Evolutionary conservation across 768 basidiomycete genomes (phyloP).

Genomic region (Pluteus cervinus): DNA sequence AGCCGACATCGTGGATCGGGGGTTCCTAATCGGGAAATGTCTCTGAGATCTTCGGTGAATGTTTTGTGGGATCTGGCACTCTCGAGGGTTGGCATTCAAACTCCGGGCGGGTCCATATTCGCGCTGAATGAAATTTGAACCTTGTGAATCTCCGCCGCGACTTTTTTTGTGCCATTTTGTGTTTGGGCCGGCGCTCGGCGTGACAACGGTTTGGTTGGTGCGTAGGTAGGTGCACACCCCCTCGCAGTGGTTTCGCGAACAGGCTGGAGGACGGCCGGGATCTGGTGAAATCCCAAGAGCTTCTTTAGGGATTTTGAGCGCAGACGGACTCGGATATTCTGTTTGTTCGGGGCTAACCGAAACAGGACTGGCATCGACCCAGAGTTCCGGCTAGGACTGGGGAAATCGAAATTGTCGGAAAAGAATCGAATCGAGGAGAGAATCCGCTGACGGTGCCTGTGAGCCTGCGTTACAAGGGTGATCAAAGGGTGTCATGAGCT

Average conservation of each 20-base stretch:
- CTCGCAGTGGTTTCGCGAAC: too few relatives aligned
- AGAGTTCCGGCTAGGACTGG: slow-evolving; percentile 36
- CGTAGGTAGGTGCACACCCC: too few relatives aligned
- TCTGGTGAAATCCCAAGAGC: slow-evolving; percentile 30
- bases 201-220: too few relatives aligned
- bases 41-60: too few relatives aligned
- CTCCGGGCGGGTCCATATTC: slow-evolving; percentile 17
- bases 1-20: too few relatives aligned
- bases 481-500: slow-evolving; percentile 38
- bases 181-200: too few relatives aligned
- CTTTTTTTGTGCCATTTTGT: too few relatives aligned
- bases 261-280: slow-evolving; percentile 17
- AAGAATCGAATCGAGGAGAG: slow-evolving; percentile 40
- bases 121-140: slow-evolving; percentile 22
- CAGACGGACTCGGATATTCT: slow-evolving; percentile 23
- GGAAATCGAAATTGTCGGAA: slow-evolving; percentile 41
- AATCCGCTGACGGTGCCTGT: slow-evolving; percentile 39
- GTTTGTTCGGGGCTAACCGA: slow-evolving; percentile 43
- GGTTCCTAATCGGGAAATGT: too few relatives aligned
- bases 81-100: too few relatives aligned
- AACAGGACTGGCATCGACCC: slow-evolving; percentile 42
- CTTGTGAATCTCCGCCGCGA: slow-evolving; percentile 9
- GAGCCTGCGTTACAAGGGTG: slow-evolving; percentile 37
- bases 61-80: too few relatives aligned
- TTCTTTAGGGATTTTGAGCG: slow-evolving; percentile 29